Evolutionary conservation across 768 basidiomycete genomes (phyloP).

Genomic region (Artomyces pyxidatus): DNA sequence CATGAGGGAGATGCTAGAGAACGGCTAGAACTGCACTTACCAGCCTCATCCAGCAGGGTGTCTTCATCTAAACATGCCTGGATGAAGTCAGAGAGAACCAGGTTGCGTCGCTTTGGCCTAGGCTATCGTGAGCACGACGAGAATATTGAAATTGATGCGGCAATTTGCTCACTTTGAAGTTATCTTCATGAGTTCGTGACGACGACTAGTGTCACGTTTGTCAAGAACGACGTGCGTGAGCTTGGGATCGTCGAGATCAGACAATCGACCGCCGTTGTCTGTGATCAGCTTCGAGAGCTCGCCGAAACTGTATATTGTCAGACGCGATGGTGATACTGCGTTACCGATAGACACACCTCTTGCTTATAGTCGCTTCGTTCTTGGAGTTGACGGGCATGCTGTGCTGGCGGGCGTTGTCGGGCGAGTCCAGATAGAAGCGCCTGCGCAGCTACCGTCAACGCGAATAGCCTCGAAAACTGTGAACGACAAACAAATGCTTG

Average conservation of each 20-base stretch:
- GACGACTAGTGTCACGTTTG: slow-evolving; percentile 71
- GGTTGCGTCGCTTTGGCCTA: slow-evolving; percentile 75
- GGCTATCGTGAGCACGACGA: too few relatives aligned
- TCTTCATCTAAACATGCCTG: slow-evolving; percentile 74
- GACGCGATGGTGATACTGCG: background rate
- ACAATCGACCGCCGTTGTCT: slow-evolving; percentile 67
- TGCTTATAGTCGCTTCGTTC: slow-evolving; percentile 41
- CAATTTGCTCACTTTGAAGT: slow-evolving; percentile 56
- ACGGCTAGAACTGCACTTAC: too few relatives aligned
- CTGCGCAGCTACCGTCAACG: slow-evolving; percentile 28
- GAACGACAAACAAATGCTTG: slow-evolving; percentile 59
- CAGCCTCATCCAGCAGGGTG: slow-evolving; percentile 80
- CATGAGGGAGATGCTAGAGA: too few relatives aligned
- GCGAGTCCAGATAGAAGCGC: slow-evolving; percentile 84
- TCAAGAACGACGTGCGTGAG: slow-evolving; percentile 84
- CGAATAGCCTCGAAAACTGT: background rate
- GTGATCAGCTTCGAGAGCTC: slow-evolving; percentile 43
- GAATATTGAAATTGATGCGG: background rate
- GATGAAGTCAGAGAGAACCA: slow-evolving; percentile 74
- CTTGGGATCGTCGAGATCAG: slow-evolving; percentile 62
- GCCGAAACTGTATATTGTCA: slow-evolving; percentile 40
- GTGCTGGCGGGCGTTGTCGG: slow-evolving; percentile 59
- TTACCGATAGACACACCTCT: slow-evolving; percentile 36
- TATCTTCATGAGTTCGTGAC: slow-evolving; percentile 58
- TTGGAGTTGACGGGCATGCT: slow-evolving; percentile 51